Base-by-base conservation (phyloP, 768 basidiomycete genomes). In the Dioszegia crocea region DNA sequence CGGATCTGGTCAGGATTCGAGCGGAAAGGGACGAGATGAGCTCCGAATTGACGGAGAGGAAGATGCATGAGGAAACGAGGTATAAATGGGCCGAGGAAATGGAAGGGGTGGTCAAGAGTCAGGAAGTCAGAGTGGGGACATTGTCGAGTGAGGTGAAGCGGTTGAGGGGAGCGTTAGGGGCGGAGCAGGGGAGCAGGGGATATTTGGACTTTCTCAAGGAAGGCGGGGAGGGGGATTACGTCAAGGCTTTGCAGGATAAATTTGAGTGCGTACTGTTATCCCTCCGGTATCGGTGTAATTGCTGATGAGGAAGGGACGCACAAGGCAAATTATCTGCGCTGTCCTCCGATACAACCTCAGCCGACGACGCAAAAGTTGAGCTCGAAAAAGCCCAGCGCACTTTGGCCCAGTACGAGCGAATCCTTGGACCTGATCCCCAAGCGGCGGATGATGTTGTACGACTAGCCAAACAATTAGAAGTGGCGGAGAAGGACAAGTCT, bases 141-240 rank as follows among this genome's bases (percentile, higher is more conserved):
- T 73, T 94, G 24, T 79, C 84, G 61, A 86, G 86, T 1, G 91
- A 97, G 74, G 78, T 88, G 11, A 81, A 79, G 40, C 82, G 91
- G 23, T 80, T 87, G 62, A 89, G 87, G 74, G 82, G 86, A 16
- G 83, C 83, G 29, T 79, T 93, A n/a, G 91, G 88, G 19, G 89
- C 89, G 0, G 78, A 84, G 26, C 80, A 83, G 1, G 85, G 86
- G 5, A 82, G 87, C 23, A 84, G 85, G 60, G 87, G 90, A 48
- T 79, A 91, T 31, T 80, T 92, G 76, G 77, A 78, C 4, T 89
- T 90, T 73, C 82, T 93, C 53, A 84, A 82, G 19, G 80, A 82
- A 43, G 78, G 75, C 0, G 68, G 71, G 27, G 73, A 76, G 48
- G 68, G 66, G 26, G 75, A 76, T 24, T 78, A 78, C 57, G 69